Base-by-base conservation (phyloP, 2,329 filamentous ascomycete genomes). In the Dactylonectria estremocensis region DNA sequence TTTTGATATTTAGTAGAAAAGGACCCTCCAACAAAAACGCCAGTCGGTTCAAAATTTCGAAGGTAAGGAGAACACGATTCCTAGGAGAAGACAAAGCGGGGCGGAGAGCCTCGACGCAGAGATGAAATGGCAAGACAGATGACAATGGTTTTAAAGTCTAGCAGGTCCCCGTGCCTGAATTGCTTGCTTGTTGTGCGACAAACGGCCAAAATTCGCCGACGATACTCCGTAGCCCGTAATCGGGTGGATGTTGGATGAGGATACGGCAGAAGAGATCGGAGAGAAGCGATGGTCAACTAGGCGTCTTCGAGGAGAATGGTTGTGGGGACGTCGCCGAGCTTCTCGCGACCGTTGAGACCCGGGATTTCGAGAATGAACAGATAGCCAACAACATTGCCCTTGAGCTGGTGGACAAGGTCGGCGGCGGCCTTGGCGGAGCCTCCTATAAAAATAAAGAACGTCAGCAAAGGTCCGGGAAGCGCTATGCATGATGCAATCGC, bases 341-440 rank as follows among this genome's bases (percentile, higher is more conserved):
- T 96, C 70, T 95, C 92, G 75, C 94, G 91, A 74, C 96, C 96
- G 80, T 97, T 94, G 74, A 99, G 90, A 83, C 96, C 95, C 76
- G 95, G 92, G 72, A 99, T 92, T 83, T 98, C 95, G 80, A 98
- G 93, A 77, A 99, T 93, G 86, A 99, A 99, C 70, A 98, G 85
- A 83, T 93, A 98, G 75, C 94, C 95, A 66, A 97, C 83, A 53
- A 98, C 86, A n/a, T 90, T 87, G 72, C 95, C 96, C 74, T 95
- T 94, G 72, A 97, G 90, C 83, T 97, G 91, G 80, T 91, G 88
- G 76, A 98, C 93, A 67, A 99, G 92, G 69, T 93, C 89, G 71
- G 93, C 95, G 20, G 95, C 95, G 68, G 95, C 96, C 72, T 90
- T 90, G 64, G 96, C 96, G 72, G 95, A 97, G 76, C 96, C 96